phyloP scores from a whole-genome alignment of 371 early-diverging fungal genomes.

The Circinella umbellata region DNA sequence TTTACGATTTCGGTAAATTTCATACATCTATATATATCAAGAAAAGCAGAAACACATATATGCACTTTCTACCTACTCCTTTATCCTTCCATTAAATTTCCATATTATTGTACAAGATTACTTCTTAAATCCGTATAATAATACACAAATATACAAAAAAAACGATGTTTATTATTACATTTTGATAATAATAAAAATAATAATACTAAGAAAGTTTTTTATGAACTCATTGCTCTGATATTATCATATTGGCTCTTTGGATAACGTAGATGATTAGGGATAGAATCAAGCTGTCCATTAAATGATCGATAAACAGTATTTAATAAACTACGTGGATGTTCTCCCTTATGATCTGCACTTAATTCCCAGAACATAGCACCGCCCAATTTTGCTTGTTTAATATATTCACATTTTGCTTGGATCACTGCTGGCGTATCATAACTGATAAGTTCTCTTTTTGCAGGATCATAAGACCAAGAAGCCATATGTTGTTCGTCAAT shows the following conservation, averaged over 20 bases:
- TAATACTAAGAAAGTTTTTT: slow-evolving; percentile 1
- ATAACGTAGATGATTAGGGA: slow-evolving; percentile 51
- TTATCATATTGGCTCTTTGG: slow-evolving; percentile 61
- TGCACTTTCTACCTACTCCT: too few species aligned
- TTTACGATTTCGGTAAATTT: slow-evolving; percentile 23
- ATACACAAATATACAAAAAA: too few species aligned
- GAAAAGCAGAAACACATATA: too few species aligned
- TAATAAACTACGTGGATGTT: slow-evolving; percentile 50
- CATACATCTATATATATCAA: slow-evolving; percentile 10
- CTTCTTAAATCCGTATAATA: too few species aligned
- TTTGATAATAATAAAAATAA: neutral
- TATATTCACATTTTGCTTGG: slow-evolving; percentile 77
- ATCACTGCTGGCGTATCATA: slow-evolving; percentile 82
- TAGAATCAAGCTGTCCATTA: slow-evolving; percentile 41
- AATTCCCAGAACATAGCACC: slow-evolving; percentile 92
- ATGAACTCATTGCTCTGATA: slow-evolving; percentile 27
- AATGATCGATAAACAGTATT: slow-evolving; percentile 41
- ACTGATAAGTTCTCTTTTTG: slow-evolving; percentile 70
- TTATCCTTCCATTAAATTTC: too few species aligned
- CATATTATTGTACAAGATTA: too few species aligned
- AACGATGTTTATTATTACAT: neutral
- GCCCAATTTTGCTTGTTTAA: slow-evolving; percentile 64
- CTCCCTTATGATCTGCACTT: slow-evolving; percentile 59
- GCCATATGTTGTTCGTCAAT: slow-evolving; percentile 73
- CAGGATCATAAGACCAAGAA: slow-evolving; percentile 77